Conservation (phyloP, 2,329 filamentous ascomycete genomes). For the Diaporthe ilicicola region DNA sequence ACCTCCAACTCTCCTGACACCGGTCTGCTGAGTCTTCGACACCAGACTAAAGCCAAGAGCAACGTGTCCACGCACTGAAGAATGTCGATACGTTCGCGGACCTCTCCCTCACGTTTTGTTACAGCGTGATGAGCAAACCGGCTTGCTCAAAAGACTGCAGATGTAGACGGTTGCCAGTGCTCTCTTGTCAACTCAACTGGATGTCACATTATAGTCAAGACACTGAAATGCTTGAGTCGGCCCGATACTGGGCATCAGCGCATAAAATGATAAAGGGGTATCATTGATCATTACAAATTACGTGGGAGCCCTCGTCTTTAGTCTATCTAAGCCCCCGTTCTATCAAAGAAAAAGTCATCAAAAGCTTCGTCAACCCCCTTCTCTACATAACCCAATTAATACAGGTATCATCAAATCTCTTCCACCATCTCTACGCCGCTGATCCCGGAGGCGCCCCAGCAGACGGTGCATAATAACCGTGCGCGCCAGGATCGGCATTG, state of each 20-base stretch:
- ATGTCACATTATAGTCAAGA: background rate
- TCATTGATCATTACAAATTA: conserved; percentile 21
- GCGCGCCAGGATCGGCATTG: background rate
- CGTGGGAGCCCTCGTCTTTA: background rate
- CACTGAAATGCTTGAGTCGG: too few relatives aligned
- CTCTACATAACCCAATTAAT: too few relatives aligned
- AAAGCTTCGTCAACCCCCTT: background rate
- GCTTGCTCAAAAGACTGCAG: too few relatives aligned
- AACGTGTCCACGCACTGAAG: too few relatives aligned
- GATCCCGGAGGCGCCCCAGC: background rate
- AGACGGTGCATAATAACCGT: conserved; percentile 19
- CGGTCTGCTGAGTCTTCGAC: too few relatives aligned
- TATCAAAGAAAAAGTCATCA: background rate
- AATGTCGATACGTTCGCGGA: too few relatives aligned
- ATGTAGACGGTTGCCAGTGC: too few relatives aligned
- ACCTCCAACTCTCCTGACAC: too few relatives aligned
- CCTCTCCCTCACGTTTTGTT: too few relatives aligned
- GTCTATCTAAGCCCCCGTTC: background rate
- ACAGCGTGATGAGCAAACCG: too few relatives aligned
- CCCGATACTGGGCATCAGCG: background rate
- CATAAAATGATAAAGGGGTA: conserved; percentile 1
- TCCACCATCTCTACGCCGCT: background rate
- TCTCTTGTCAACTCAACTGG: background rate
- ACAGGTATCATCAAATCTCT: too few relatives aligned
- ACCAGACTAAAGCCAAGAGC: too few relatives aligned